Conservation (phyloP, 2,329 filamentous ascomycete species). For the Pestalotiopsis sp. region DNA sequence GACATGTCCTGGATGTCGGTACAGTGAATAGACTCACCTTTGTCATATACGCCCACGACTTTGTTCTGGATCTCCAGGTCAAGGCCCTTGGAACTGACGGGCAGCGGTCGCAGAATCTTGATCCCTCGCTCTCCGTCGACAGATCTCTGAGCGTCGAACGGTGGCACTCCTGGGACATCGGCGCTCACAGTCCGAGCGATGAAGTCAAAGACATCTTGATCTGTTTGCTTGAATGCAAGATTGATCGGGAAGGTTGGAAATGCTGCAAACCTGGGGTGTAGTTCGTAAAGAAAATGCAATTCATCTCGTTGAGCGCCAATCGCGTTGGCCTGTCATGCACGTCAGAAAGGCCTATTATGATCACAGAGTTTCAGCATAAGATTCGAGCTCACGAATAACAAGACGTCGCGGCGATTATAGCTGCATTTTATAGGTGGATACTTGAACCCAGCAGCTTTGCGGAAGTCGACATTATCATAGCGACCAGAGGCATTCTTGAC, state of each 20-base stretch:
- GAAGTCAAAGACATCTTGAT: conserved; percentile 34
- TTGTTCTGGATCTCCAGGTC: conserved; percentile 35
- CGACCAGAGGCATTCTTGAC: conserved; percentile 39
- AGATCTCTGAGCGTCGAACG: conserved; percentile 41
- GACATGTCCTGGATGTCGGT: not conserved
- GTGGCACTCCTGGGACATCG: conserved; percentile 40
- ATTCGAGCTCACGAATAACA: conserved; percentile 36
- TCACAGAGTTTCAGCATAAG: not conserved
- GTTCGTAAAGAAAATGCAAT: conserved; percentile 46
- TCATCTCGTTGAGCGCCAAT: conserved; percentile 41
- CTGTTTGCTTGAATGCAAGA: conserved; percentile 46
- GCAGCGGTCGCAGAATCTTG: conserved; percentile 38
- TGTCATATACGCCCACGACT: conserved; percentile 48
- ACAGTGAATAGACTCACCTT: conserved; percentile 25
- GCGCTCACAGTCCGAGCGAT: conserved; percentile 32
- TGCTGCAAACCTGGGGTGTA: conserved; percentile 43
- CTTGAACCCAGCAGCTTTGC: conserved; percentile 38
- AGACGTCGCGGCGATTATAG: conserved; percentile 44
- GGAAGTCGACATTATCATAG: conserved; percentile 44
- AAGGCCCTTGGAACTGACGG: conserved; percentile 32
- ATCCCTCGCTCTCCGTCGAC: conserved; percentile 45
- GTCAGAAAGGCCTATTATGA: not conserved
- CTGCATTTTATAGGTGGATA: conserved; percentile 28
- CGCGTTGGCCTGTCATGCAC: conserved; percentile 34
- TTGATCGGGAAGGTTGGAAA: conserved; percentile 52